Evolutionary conservation across 495 filamentous ascomycete species (phyloP).

Genomic region (Neurospora cerealis): DNA sequence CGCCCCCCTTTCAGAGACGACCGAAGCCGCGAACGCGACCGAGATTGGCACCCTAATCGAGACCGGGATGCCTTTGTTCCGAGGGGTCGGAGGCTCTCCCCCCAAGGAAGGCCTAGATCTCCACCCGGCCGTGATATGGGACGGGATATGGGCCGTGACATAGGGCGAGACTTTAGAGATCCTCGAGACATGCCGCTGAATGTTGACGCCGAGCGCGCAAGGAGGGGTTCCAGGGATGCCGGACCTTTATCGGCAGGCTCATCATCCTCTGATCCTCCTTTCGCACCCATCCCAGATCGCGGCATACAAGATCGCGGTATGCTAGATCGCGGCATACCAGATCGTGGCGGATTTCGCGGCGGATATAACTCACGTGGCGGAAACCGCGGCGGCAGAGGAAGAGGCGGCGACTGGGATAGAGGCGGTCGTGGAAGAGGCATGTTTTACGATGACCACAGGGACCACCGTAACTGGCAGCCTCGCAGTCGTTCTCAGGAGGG

Average conservation of each 20-base stretch:
- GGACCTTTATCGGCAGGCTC: slow-evolving; percentile 59
- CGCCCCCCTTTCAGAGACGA: slow-evolving; percentile 39
- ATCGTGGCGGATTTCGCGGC: slow-evolving; percentile 42
- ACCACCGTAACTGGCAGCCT: slow-evolving; percentile 28
- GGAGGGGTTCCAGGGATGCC: slow-evolving; percentile 41
- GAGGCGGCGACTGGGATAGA: slow-evolving; percentile 58
- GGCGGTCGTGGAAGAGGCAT: slow-evolving; percentile 42
- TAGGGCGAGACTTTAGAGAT: slow-evolving; percentile 19
- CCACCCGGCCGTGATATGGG: slow-evolving; percentile 29
- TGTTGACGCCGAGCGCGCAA: slow-evolving; percentile 40
- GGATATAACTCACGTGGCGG: slow-evolving; percentile 4
- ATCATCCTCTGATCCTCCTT: slow-evolving; percentile 54
- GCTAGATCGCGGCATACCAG: slow-evolving; percentile 30
- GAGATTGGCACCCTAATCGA: slow-evolving; percentile 25
- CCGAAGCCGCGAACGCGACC: slow-evolving; percentile 31
- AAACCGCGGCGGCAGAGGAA: slow-evolving; percentile 39
- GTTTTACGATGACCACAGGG: slow-evolving; percentile 53
- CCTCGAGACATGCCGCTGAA: slow-evolving; percentile 30
- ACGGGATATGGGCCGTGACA: slow-evolving; percentile 9
- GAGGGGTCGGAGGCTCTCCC: slow-evolving; percentile 32
- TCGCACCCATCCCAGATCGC: slow-evolving; percentile 35
- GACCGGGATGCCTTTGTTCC: slow-evolving; percentile 33
- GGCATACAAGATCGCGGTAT: slow-evolving; percentile 24
- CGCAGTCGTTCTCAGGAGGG: slow-evolving; percentile 64
- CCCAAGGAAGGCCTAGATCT: slow-evolving; percentile 35